Evolutionary conservation across 2,329 filamentous ascomycete genomes (phyloP).

Genomic region (Aspergillus sp.): DNA sequence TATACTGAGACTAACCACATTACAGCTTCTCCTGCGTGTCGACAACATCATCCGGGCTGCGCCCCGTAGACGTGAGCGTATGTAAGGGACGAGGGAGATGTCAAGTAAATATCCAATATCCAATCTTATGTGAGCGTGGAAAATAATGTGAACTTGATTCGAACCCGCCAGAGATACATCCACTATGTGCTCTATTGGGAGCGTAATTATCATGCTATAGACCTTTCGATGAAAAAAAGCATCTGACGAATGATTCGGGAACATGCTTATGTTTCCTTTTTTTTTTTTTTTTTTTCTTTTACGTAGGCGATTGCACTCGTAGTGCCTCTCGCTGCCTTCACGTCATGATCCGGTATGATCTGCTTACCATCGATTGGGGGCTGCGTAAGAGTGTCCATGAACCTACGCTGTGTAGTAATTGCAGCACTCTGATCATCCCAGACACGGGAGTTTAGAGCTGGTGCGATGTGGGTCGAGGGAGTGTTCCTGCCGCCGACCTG

Average conservation of each 20-base stretch:
- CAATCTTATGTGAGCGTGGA: background rate
- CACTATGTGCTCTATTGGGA: slow-evolving; percentile 14
- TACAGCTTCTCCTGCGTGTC: slow-evolving; percentile 80
- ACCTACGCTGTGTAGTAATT: background rate
- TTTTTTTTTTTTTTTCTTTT: background rate
- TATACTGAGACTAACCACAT: slow-evolving; percentile 27
- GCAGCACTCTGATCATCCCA: background rate
- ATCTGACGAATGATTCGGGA: slow-evolving; percentile 17
- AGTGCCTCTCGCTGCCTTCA: background rate
- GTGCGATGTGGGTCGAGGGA: background rate
- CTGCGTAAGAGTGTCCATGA: background rate
- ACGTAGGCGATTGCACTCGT: background rate
- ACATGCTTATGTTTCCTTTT: background rate
- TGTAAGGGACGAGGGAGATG: slow-evolving; percentile 49
- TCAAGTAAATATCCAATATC: slow-evolving; percentile 1
- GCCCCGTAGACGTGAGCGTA: slow-evolving; percentile 76
- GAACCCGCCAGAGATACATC: slow-evolving; percentile 5
- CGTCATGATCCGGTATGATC: background rate
- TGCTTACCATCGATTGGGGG: background rate
- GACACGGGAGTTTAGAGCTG: background rate
- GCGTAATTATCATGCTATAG: slow-evolving; percentile 20
- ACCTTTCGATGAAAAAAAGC: slow-evolving; percentile 21
- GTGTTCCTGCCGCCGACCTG: background rate
- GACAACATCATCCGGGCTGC: slow-evolving; percentile 98
- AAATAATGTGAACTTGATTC: slow-evolving; percentile 9